Evolutionary conservation across 2,329 filamentous ascomycete genomes (phyloP).

Genomic region (Fusarium sp.): DNA sequence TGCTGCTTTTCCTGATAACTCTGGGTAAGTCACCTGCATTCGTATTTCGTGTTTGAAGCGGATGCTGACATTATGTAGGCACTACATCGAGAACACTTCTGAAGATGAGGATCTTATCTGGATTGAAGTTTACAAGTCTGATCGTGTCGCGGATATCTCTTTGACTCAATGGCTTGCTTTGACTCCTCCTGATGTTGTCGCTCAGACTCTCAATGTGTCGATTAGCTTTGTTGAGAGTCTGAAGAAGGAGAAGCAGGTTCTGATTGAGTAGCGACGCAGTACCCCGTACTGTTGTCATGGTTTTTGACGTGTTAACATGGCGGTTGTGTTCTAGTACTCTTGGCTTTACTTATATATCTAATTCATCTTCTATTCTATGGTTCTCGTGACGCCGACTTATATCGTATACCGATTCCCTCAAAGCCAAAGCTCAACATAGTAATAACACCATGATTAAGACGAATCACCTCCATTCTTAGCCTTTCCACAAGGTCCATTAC

Average conservation of each 20-base stretch:
- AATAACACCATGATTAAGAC: neutral
- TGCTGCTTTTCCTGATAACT: slow-evolving; percentile 75
- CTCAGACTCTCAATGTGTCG: slow-evolving; percentile 69
- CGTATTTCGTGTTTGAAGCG: neutral
- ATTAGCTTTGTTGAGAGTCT: slow-evolving; percentile 66
- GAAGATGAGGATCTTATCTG: slow-evolving; percentile 73
- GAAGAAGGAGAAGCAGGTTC: slow-evolving; percentile 74
- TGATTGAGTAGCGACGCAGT: slow-evolving; percentile 48
- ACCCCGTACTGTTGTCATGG: rapidly evolving
- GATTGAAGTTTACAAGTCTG: slow-evolving; percentile 78
- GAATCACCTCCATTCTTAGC: neutral
- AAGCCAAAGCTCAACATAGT: rapidly evolving
- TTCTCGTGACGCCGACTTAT: no score
- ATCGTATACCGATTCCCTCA: no score
- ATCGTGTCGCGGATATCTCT: slow-evolving; percentile 74
- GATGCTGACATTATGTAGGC: slow-evolving; percentile 51
- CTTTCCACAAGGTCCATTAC: neutral
- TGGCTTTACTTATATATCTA: neutral
- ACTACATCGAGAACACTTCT: slow-evolving; percentile 78
- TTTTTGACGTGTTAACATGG: rapidly evolving
- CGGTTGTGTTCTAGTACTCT: neutral
- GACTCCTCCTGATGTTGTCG: slow-evolving; percentile 72
- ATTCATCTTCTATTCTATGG: neutral
- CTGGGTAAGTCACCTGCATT: slow-evolving; percentile 53
- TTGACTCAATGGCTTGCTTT: slow-evolving; percentile 77